Conservation (phyloP, 2,329 filamentous ascomycete species). For the Sporothrix protearum region DNA sequence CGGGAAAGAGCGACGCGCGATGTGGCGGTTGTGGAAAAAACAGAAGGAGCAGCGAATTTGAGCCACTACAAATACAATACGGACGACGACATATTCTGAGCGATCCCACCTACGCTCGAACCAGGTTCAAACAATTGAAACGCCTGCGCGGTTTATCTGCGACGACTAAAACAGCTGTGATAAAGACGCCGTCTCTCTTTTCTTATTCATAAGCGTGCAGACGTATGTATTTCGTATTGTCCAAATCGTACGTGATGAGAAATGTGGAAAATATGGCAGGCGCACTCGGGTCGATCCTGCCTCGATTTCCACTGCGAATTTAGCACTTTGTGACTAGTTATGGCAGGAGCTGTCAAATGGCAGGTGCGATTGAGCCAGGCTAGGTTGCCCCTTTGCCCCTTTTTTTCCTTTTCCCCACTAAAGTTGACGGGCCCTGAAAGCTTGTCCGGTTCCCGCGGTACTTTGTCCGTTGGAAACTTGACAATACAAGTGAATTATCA, state of each 20-base stretch:
- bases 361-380: not conserved
- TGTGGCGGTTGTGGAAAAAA: not conserved
- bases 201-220: not conserved
- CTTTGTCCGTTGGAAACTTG: not conserved
- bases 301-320: not conserved
- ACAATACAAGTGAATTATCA: not conserved
- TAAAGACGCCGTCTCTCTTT: not conserved
- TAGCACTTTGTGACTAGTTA: not conserved
- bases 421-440: not conserved
- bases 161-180: not conserved
- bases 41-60: not conserved
- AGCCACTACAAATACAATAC: conserved; percentile 4
- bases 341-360: not conserved
- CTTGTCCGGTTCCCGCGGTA: not conserved
- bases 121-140: not conserved
- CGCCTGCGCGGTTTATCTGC: not conserved
- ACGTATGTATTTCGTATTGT: not conserved
- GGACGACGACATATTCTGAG: not conserved
- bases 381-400: not conserved
- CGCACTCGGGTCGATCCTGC: not conserved
- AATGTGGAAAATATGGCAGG: not conserved
- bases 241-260: not conserved
- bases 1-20: conserved; percentile 3
- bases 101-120: not conserved
- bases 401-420: not conserved